Evolutionary conservation across 345 rosid species (phyloP), one percentile per base, ranked within the genome.

Genomic region (Pistacia atlantica): DNA sequence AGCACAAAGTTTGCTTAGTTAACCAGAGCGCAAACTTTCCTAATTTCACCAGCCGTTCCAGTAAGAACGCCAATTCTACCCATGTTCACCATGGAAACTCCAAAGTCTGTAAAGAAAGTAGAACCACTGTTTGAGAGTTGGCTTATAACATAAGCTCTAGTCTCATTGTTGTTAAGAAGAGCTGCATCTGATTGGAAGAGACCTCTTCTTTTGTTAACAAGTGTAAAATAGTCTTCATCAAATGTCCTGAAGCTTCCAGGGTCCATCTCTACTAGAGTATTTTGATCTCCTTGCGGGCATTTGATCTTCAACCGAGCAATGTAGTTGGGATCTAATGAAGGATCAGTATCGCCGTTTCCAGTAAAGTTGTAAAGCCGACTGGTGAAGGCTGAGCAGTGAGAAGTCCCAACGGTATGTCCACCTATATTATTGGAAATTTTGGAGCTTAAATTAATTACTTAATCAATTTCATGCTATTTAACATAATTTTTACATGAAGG

Each of bases 171-270:
- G 35, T 88, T 81, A 11, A 89, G 87, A 58, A 92, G 89, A 51
- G 93, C 90, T 8, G 89, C 83, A 78, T 92, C 97, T 2, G 97
- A 92, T 49, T 80, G 69, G 56, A 92, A 86, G 11, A 90, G 79
- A 16, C 90, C 93, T 54, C 95, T 87, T 74, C 91, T 92, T 69
- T 90, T 84, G 0, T 75, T 42, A 11, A 90, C 89, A 14, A 84
- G 83, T 3, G 59, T 80, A 77, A 14, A 90, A 78, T 92, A 92
- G 28, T 77, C 66, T 8, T 18, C 54, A 63, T 92, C 97, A 46
- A 92, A 91, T 22, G 91, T 88, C 85, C 49, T 85, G 59, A 79
- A 81, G 49, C 95, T 89, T 28, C 93, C 93, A 0, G 95, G 97
- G 69, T 90, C 93, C 95, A 92, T 89, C 69, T 90, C 93, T 8